Conservation (phyloP, 441 rosid species). For the Syzygium malaccense region DNA sequence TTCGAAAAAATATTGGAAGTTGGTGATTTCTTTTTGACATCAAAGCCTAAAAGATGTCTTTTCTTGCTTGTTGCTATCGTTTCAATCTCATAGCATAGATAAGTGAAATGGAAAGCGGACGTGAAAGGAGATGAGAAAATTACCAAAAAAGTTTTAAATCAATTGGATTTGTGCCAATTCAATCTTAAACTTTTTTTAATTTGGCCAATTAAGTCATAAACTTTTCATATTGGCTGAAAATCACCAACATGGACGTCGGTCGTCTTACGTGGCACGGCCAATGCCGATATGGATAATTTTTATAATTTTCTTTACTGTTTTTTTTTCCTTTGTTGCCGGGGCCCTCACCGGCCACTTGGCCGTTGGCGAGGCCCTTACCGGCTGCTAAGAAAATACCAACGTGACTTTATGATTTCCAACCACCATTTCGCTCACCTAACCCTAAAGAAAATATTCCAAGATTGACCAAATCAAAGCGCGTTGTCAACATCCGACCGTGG, state of each 20-base stretch:
- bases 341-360: too few relatives aligned
- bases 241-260: too few relatives aligned
- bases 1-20: not conserved
- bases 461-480: not conserved
- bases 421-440: not conserved
- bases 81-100: not conserved
- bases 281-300: too few relatives aligned
- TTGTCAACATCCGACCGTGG: not conserved
- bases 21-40: not conserved
- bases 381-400: not conserved
- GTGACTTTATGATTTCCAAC: not conserved
- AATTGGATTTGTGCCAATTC: too few relatives aligned
- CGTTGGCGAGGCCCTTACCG: not conserved
- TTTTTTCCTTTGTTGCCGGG: too few relatives aligned
- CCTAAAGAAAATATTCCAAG: not conserved
- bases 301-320: too few relatives aligned
- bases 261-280: too few relatives aligned
- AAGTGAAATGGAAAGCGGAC: not conserved
- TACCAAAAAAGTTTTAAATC: too few relatives aligned
- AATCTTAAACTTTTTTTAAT: too few relatives aligned
- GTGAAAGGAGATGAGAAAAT: not conserved
- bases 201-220: rapidly evolving
- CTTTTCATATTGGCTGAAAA: too few relatives aligned
- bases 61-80: not conserved
- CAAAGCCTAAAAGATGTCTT: not conserved